Evolutionary conservation across 139 green algal species (phyloP).

Genomic region (Coelastrella sp.): DNA sequence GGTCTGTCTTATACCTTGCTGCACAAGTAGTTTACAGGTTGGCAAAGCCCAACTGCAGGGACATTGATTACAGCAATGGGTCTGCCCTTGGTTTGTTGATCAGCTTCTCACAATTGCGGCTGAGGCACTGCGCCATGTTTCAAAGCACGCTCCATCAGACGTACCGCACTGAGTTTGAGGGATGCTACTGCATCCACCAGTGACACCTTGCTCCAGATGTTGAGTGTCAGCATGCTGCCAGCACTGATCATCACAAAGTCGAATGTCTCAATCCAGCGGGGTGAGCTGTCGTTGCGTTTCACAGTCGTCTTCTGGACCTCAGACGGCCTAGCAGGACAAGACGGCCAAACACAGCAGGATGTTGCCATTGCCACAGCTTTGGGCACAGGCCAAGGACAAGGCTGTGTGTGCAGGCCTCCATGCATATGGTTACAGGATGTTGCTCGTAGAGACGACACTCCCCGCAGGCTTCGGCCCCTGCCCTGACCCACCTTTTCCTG

Average conservation of each 20-base stretch:
- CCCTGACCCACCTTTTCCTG: not conserved
- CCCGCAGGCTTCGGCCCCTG: not conserved
- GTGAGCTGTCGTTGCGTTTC: slow-evolving; percentile 68
- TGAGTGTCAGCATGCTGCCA: slow-evolving; percentile 54
- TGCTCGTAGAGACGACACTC: not conserved
- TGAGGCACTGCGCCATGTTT: too few relatives aligned
- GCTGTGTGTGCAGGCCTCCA: not conserved
- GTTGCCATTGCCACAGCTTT: not conserved
- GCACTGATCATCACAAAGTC: slow-evolving; percentile 80
- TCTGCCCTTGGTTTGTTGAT: too few relatives aligned
- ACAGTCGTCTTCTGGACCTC: slow-evolving; percentile 18
- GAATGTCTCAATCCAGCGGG: slow-evolving; percentile 78
- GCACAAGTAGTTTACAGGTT: not conserved
- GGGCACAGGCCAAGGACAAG: not conserved
- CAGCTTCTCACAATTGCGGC: too few relatives aligned
- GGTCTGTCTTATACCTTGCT: not conserved
- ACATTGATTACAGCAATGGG: too few relatives aligned
- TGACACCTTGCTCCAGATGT: slow-evolving; percentile 58
- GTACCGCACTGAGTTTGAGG: slow-evolving; percentile 55
- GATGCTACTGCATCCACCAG: slow-evolving; percentile 47
- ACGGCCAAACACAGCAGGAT: not conserved
- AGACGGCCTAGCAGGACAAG: not conserved
- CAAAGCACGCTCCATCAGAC: not conserved
- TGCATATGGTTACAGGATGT: not conserved
- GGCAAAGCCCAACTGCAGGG: not conserved